Evolutionary conservation across 2,329 filamentous ascomycete species (phyloP), one percentile per base, ranked within the genome.

Genomic region (Pseudovirgaria hyperparasitica): DNA sequence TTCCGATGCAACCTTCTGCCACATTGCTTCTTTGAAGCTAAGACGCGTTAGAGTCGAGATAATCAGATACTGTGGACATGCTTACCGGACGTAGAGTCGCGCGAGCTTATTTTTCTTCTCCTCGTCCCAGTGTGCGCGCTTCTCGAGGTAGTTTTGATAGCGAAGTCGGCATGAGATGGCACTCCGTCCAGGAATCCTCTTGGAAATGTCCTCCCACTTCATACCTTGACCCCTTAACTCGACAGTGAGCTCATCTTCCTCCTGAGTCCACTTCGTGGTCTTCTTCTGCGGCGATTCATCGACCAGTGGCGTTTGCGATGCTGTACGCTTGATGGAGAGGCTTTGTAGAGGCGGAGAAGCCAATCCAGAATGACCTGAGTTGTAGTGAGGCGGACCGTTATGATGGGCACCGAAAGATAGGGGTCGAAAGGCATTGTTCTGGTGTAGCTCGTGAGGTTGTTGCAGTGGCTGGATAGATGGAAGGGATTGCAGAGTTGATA

Each of bases 191-290:
- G 85, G 86, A 26, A 96, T 62, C 29, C 78, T 72, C 60, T 87
- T 92, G 35, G 84, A 92, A 44, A 96, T 94, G 54, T 96, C 87
- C 50, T 96, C 87, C 90, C 87, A 96, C 52, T 96, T 96, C 84
- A 94, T 93, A 6, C 82, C 82, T 42, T 76, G 76, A 19, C 84
- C 82, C 31, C 87, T 74, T 35, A 96, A 70, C 52, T 92, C 82
- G 43, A 94, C 93, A 42, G 93, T 93, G 25, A 90, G 62, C n/a
- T 80, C 73, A 54, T 96, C 85, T 54, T 96, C 87, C 35, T 94
- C 84, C 1, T 79, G 67, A 5, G 82, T 92, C 90, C 90, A 96
- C 57, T 96, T 96, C 49, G 82, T 92, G 55, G 94, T 85, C 35
- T 54, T 54, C 34, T 55, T 54, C n/a, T 48, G 48, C 6, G 49